Evolutionary conservation across 208 protist species (phyloP), one percentile per base, ranked within the genome.

Genomic region (Angomonas deanei): DNA sequence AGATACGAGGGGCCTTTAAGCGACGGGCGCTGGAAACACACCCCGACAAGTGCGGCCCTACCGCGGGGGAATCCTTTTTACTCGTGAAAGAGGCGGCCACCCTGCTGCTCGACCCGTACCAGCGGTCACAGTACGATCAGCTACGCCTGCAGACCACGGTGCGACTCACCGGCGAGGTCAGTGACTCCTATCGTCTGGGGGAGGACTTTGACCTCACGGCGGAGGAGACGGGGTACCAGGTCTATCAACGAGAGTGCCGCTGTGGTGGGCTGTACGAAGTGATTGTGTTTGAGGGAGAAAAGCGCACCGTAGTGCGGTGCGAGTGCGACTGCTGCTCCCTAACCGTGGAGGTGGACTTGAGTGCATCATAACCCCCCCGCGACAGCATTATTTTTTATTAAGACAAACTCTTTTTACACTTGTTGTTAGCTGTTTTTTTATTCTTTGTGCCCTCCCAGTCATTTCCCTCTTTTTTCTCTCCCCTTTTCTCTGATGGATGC

Each of bases 321-420:
- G 82, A 89, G 61, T 94, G 87, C 60, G 87, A 94, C 65, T 88
- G 52, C 46, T 94, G 87, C 58, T 94, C 87, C 6, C 74, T 94
- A 4, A 72, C 91, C 10, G 73, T 94, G 55, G 70, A 78, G 60
- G 80, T 94, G 15, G 57, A 63, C 8, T 15, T 42, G 8, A n/a
- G 15, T 8, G 36, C 15, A 15, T 42, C 11, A 15, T 15, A 42
- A n/a, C n/a, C n/a, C n/a, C n/a, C n/a, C n/a, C n/a, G n/a, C n/a
- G n/a, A n/a, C n/a, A n/a, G n/a, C n/a, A n/a, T n/a, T n/a, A n/a
- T n/a, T n/a, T n/a, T n/a, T n/a, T n/a, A n/a, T n/a, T n/a, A n/a
- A n/a, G n/a, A n/a, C n/a, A n/a, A n/a, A n/a, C n/a, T n/a, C n/a
- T n/a, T n/a, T n/a, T n/a, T n/a, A n/a, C n/a, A n/a, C n/a, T n/a